Conservation (phyloP, 768 basidiomycete species). For the Chalciporus chontae region DNA sequence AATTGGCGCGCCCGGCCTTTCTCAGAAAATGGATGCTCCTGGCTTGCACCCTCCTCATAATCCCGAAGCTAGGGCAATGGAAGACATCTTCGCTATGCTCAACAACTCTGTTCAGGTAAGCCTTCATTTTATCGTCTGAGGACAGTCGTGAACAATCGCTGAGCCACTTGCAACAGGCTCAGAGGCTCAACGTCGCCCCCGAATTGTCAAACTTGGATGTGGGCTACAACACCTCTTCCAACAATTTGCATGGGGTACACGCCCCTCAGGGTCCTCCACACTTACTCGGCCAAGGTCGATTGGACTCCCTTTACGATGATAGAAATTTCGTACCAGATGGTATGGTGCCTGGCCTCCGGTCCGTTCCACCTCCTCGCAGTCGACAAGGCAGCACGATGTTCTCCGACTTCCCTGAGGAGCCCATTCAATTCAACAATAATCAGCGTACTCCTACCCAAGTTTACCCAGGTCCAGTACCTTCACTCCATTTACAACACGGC, state of each 20-base stretch:
- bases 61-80: conserved; percentile 61
- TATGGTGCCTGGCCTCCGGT: conserved; percentile 80
- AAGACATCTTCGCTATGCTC: conserved; percentile 79
- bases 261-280: conserved; percentile 41
- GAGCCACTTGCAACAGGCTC: conserved; percentile 23
- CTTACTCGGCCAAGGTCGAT: conserved; percentile 41
- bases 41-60: conserved; percentile 36
- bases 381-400: conserved; percentile 54
- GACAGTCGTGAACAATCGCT: background rate
- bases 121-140: background rate
- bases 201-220: conserved; percentile 24
- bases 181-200: conserved; percentile 22
- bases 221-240: conserved; percentile 21
- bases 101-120: conserved; percentile 72
- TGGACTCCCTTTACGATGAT: conserved; percentile 73
- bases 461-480: conserved; percentile 47
- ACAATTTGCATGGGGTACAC: conserved; percentile 37
- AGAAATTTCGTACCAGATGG: conserved; percentile 80
- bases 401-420: conserved; percentile 62
- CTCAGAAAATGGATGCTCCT: conserved; percentile 44
- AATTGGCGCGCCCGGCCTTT: conserved; percentile 38
- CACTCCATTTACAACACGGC: conserved; percentile 53
- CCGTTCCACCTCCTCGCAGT: conserved; percentile 57
- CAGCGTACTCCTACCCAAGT: conserved; percentile 59
- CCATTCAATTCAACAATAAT: conserved; percentile 53